Evolutionary conservation across 805 yeast genomes (phyloP).

Genomic region (Wickerhamiella azyma): DNA sequence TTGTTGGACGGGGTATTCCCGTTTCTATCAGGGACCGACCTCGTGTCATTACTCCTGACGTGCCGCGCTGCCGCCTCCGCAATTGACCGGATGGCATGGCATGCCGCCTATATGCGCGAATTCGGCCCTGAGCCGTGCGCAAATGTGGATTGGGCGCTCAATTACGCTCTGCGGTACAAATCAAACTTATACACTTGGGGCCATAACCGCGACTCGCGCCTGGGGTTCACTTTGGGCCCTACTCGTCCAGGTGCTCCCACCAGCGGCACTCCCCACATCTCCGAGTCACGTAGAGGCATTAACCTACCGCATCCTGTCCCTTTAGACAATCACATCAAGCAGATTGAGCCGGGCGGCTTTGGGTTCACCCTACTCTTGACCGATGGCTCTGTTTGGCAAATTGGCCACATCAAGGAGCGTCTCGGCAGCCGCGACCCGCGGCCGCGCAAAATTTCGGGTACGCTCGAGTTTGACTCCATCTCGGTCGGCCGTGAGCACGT

Average conservation of each 20-base stretch:
- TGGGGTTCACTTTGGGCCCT: conserved; percentile 29
- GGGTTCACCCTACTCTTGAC: conserved; percentile 45
- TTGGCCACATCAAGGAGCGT: conserved; percentile 21
- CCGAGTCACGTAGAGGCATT: too few species aligned
- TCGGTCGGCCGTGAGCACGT: neutral
- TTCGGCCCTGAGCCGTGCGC: neutral
- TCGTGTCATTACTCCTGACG: conserved; percentile 29
- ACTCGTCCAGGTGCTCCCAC: neutral
- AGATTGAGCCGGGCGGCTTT: conserved; percentile 51
- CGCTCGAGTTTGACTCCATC: neutral
- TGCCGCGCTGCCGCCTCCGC: conserved; percentile 29
- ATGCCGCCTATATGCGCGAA: conserved; percentile 21
- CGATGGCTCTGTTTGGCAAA: conserved; percentile 44
- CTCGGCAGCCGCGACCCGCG: conserved; percentile 9
- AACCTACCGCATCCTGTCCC: conserved; percentile 8
- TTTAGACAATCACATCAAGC: conserved; percentile 24
- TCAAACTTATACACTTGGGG: conserved; percentile 43
- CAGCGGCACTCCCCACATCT: too few species aligned
- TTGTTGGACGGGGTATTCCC: conserved; percentile 18
- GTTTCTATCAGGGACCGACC: conserved; percentile 24
- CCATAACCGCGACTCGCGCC: conserved; percentile 29
- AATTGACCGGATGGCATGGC: conserved; percentile 34
- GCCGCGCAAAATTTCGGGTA: neutral
- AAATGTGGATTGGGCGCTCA: conserved; percentile 35
- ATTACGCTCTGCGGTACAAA: conserved; percentile 30